A percentile compares a stretch with the other conserved stretches of the same genome.
Evolutionary conservation across 495 filamentous ascomycete species (phyloP).

Genomic region (Neurospora sp.): DNA sequence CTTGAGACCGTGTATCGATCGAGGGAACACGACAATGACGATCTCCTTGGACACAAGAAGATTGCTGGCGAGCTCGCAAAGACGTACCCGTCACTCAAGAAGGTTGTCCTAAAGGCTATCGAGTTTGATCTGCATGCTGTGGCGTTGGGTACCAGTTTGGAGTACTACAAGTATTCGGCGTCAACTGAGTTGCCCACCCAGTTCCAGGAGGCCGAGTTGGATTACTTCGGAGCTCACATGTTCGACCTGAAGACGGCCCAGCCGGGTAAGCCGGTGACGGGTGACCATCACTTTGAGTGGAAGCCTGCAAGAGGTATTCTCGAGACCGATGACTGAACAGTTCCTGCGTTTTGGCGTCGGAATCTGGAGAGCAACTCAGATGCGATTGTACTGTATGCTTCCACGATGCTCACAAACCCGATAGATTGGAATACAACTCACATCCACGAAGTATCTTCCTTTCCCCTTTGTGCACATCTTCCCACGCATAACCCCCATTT

Average conservation of each 20-base stretch:
- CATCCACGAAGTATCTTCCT: neutral
- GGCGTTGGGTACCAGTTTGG: conserved; percentile 51
- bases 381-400: neutral
- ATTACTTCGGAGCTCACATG: conserved; percentile 58
- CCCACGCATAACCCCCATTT: neutral
- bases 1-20: conserved; percentile 33
- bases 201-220: conserved; percentile 68
- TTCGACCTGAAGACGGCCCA: conserved; percentile 48
- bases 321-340: neutral
- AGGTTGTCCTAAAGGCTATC: conserved; percentile 45
- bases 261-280: conserved; percentile 37
- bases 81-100: conserved; percentile 43
- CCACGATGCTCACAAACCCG: neutral
- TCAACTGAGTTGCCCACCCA: conserved; percentile 50
- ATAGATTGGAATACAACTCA: neutral
- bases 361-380: neutral
- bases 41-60: conserved; percentile 38
- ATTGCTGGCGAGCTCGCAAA: conserved; percentile 46
- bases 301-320: conserved; percentile 30
- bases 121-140: conserved; percentile 57
- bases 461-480: neutral
- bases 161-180: conserved; percentile 58
- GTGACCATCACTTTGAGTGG: conserved; percentile 50
- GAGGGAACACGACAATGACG: conserved; percentile 11
- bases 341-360: neutral